phyloP scores from a whole-genome alignment of 441 rosid species.

The Mallotus repandus region DNA sequence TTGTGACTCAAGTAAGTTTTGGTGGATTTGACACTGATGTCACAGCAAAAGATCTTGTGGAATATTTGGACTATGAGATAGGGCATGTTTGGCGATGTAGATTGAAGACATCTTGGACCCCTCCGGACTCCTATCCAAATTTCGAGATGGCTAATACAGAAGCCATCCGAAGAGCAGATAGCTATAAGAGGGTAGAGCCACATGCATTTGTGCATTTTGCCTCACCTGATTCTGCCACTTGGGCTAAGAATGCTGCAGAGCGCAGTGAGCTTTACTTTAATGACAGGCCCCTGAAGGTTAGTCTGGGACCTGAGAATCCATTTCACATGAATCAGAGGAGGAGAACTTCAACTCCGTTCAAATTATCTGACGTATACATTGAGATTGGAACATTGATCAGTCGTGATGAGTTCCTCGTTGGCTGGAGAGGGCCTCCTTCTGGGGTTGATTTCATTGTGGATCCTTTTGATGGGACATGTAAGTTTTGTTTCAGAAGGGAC shows the following conservation, averaged over 20 bases:
- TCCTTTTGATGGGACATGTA: constrained; percentile 80
- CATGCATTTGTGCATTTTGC: constrained; percentile 93
- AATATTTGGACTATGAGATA: constrained; percentile 47
- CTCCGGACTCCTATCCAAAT: constrained; percentile 69
- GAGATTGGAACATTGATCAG: constrained; percentile 66
- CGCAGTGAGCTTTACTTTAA: constrained; percentile 44
- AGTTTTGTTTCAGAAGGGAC: constrained; percentile 62
- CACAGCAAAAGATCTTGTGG: constrained; percentile 50
- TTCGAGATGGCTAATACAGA: constrained; percentile 35
- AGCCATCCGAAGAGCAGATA: constrained; percentile 27
- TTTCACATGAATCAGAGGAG: constrained; percentile 58
- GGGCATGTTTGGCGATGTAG: constrained; percentile 73
- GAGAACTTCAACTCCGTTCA: constrained; percentile 53
- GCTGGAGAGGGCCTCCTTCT: constrained; percentile 62
- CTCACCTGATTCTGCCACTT: constrained; percentile 34
- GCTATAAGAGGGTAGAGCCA: constrained; percentile 59
- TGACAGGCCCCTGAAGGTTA: constrained; percentile 50
- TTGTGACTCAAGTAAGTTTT: constrained; percentile 75
- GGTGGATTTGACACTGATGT: constrained; percentile 61
- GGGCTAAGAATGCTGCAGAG: constrained; percentile 51
- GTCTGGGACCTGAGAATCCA: constrained; percentile 73
- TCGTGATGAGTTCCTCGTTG: constrained; percentile 52
- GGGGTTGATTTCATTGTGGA: constrained; percentile 75
- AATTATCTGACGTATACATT: constrained; percentile 47
- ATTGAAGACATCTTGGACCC: constrained; percentile 81